Base-by-base conservation (phyloP, 495 filamentous ascomycete genomes). In the Monascus purpureus region DNA sequence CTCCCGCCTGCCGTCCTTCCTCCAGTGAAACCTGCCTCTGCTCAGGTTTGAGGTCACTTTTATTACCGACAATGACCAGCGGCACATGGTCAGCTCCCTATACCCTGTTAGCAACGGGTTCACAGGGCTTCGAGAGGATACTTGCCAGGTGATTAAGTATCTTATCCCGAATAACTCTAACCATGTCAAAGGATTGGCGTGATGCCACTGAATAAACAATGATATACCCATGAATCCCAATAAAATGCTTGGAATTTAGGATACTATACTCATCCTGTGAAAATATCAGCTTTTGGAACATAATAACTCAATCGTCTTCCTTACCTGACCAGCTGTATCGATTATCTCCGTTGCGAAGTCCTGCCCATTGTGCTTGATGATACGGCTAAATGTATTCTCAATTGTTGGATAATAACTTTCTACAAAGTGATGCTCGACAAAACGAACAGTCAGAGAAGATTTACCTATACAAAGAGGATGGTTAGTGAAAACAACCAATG, bases 341-440 rank as follows among this genome's bases (percentile, higher is more conserved):
- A 99, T 87, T 42, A 99, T 96, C 63, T 96, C 90, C 24, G 85
- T 93, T 33, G 85, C 82, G 56, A 72, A 96, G 43, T 96, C 90
- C 54, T 95, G 86, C 11, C 79, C 77, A 52, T 86, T 86, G 55
- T 79, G 76, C 38, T 80, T 81, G 50, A 99, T 96, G 41, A 84
- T 76, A 46, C 90, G 88, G 57, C 81, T 88, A 55, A 96, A 96
- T 8, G 87, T 96, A 54, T 96, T 99, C 62, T 96, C 90, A 45
- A 99, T 95, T 15, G 90, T 99, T 14, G 90, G 90, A 60, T 96
- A 99, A 57, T 99, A 99, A 55, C 80, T 87, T 54, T 96, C 92
- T 45, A 96, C 88, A 45, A 99, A 99, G 59, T 93, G 86, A 46
- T 84, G 83, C 53, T 96, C 90, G 49, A 95, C 88, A 53, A 90